phyloP scores from a whole-genome alignment of 148 eudicot species.

The Chenopodium suecicum region DNA sequence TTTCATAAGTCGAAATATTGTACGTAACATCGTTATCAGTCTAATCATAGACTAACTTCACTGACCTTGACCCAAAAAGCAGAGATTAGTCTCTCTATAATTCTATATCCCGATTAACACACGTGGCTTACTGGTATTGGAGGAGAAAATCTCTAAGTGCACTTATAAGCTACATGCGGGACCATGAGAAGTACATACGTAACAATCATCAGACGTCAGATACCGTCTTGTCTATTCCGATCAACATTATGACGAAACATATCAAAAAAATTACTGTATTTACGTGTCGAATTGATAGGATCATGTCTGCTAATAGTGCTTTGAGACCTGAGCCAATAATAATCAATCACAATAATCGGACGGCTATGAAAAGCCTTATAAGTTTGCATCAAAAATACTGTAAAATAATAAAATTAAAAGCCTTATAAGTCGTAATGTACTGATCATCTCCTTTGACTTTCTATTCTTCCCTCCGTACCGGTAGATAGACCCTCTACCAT shows the following conservation, averaged over 20 bases:
- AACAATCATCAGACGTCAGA: background rate
- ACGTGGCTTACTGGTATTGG: background rate
- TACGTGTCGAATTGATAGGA: constrained; percentile 18
- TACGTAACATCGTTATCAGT: too few species aligned
- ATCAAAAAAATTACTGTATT: background rate
- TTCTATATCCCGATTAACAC: too few species aligned
- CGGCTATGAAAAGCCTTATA: constrained; percentile 5
- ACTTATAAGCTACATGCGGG: background rate
- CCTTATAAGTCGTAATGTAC: background rate
- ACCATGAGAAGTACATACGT: background rate
- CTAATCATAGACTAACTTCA: too few species aligned
- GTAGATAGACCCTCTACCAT: too few species aligned
- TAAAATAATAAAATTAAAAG: background rate
- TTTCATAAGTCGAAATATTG: too few species aligned
- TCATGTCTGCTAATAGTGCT: background rate
- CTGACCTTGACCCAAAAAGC: too few species aligned
- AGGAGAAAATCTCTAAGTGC: background rate
- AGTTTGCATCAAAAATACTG: too few species aligned
- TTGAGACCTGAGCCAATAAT: background rate
- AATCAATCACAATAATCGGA: background rate
- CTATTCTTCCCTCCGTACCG: too few species aligned
- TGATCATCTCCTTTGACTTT: background rate
- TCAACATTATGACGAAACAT: background rate
- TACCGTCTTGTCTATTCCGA: background rate
- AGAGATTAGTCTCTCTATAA: background rate